Evolutionary conservation across 2,329 filamentous ascomycete genomes (phyloP), one percentile per base, ranked within the genome.

Genomic region (Paecilomyces fulvus): DNA sequence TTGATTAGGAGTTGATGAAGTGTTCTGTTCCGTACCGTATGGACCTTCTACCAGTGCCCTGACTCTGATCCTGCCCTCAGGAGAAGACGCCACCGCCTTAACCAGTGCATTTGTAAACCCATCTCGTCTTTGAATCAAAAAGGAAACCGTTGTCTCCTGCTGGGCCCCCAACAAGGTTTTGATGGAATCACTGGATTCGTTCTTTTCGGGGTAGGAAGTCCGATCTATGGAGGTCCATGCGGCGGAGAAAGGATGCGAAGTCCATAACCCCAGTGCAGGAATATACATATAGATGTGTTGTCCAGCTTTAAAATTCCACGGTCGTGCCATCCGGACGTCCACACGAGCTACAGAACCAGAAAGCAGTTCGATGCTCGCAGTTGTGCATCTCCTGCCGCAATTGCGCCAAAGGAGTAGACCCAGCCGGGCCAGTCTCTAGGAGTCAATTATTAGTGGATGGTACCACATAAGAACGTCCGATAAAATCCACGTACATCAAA

Each of bases 201-300:
- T 60, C 58, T 72, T 71, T 37, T 71, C 67, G 1, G 20, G 55
- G 1, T 54, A 9, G 5, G 49, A 43, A 30, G 54, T 33, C 1
- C 56, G 57, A 2, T 64, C 62, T 0, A 65, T 57, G 6, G 70
- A 68, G 1, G 65, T 69, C 73, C 73, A 75, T 1, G 73, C 73
- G 4, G 74, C 70, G 0, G 72, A 74, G 56, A 75, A 75, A 1
- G 73, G 73, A 58, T 75, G 73, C 4, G 73, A 75, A 28, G 72
- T 73, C 73, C 73, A 75, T 33, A 70, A 55, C 0, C 72, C 72
- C 12, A 75, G 51, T 3, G 64, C 66, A 0, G 82, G 82, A 55
- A 84, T 73, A 69, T 83, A 84, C 30, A 80, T 73, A 66, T 83
- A 83, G 23, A 82, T 80, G 63, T 84, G 68, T 74, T 80, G 62